Base-by-base conservation (phyloP, 176 grass and related monocot species). In the Saccharum spontaneum region DNA sequence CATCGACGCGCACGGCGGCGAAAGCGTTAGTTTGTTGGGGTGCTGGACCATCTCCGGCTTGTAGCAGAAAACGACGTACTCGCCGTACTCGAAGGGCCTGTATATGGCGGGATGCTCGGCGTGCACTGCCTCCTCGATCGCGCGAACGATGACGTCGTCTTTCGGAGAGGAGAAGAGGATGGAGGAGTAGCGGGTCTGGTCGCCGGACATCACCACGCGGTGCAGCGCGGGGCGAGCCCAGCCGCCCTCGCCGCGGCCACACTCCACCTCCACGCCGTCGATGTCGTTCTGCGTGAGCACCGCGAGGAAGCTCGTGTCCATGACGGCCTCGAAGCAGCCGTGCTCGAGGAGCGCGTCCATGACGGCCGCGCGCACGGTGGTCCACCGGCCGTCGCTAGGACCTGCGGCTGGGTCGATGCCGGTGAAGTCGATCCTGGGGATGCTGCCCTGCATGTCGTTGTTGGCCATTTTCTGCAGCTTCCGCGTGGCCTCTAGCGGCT, bases 201-300 rank as follows among this genome's bases (percentile, higher is more conserved):
- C 16, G 54, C 55, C 75, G 22, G 36, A 4, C 20, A 61, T n/a
- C 33, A 77, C 75, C 52, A 77, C 52, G 75, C 75, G 33, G 34
- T 24, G 75, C 28, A 73, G 70, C 70, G 41, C n/a, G 0, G 12
- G 70, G 6, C 70, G n/a, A 9, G 41, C 43, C 70, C 70, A 73
- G n/a, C 33, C 33, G 16, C 16, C 16, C 10, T 72, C 40, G 69
- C 69, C 69, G 40, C 69, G 69, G 40, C 2, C n/a, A 8, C 69
- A 72, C 69, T 72, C 69, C 69, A 72, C 69, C 40, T 72, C 69
- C 5, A 72, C 40, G 40, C 69, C 69, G 69, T 72, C 69, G 69
- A 72, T 44, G 69, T 45, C 69, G 40, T 72, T 72, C 69, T 72
- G 69, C n/a, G 69, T 72, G 69, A 72, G 40, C 69, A 72, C 69